These are phyloP conservation scores for Globisporangium barbulae DNA, from an alignment of 352 stramenopile species.

Conservation along the genomic window DNA sequence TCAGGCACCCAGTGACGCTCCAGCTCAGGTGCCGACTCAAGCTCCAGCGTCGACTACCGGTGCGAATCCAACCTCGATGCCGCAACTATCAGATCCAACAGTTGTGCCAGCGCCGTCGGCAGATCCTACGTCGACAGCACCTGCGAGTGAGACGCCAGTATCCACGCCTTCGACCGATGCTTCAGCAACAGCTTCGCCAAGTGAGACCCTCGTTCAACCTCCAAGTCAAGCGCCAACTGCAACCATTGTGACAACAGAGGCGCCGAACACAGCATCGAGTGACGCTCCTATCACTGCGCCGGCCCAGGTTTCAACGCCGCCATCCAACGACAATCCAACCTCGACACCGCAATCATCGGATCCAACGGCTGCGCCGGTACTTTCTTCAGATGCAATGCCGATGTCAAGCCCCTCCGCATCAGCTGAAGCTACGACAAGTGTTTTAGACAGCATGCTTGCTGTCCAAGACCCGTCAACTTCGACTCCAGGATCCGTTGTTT, in stretches of 20 bases:
- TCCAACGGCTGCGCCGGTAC: background rate
- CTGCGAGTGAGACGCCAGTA: background rate
- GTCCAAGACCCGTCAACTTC: background rate
- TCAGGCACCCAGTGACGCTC: background rate
- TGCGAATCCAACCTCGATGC: background rate
- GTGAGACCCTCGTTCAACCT: background rate
- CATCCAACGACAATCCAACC: background rate
- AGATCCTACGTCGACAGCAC: background rate
- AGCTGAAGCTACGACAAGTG: constrained; percentile 9
- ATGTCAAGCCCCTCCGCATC: background rate
- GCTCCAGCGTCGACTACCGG: background rate
- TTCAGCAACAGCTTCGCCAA: background rate
- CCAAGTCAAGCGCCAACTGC: background rate
- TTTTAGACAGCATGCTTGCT: background rate
- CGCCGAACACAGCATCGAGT: too few species aligned
- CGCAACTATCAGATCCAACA: background rate
- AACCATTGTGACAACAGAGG: too few species aligned
- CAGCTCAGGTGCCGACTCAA: background rate
- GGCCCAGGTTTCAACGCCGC: too few species aligned
- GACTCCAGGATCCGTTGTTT: background rate
- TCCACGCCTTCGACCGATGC: background rate
- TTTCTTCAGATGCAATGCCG: background rate
- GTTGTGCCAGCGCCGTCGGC: background rate
- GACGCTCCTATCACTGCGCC: too few species aligned
- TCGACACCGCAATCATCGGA: background rate